A percentile compares a stretch with the other conserved stretches of the same genome.
Evolutionary conservation across 768 basidiomycete species (phyloP).

Genomic region (Boletus huronensis): DNA sequence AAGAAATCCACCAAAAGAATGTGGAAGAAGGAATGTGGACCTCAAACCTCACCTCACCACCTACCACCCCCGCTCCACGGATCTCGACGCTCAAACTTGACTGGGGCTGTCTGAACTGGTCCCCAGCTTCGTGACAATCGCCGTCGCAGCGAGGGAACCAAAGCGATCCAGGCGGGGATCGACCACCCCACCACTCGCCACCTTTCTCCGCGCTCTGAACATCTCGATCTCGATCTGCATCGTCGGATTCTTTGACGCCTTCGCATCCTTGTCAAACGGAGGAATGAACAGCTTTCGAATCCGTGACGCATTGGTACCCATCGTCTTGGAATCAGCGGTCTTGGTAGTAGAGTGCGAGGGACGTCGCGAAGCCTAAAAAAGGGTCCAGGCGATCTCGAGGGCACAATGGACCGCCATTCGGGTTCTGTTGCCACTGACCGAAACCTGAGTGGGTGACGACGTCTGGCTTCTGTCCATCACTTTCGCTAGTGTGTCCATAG

Average conservation of each 20-base stretch:
- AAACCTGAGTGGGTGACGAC: neutral
- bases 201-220: conserved; percentile 3
- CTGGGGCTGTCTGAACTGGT: neutral
- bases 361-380: neutral
- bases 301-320: neutral
- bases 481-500: neutral
- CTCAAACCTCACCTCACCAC: neutral
- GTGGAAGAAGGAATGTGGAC: neutral
- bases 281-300: conserved; percentile 3
- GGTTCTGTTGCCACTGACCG: neutral
- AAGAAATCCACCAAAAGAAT: neutral
- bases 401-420: neutral
- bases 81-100: neutral
- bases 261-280: neutral
- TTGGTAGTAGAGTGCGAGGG: neutral
- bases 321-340: neutral
- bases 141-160: neutral
- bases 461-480: neutral
- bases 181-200: neutral
- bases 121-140: too few relatives aligned
- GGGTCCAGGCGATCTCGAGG: neutral
- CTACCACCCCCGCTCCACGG: neutral
- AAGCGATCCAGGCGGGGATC: neutral
- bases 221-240: conserved; percentile 13
- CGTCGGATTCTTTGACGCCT: neutral